phyloP scores from a whole-genome alignment of 2,329 filamentous ascomycete species.

The Penicillium palitans region DNA sequence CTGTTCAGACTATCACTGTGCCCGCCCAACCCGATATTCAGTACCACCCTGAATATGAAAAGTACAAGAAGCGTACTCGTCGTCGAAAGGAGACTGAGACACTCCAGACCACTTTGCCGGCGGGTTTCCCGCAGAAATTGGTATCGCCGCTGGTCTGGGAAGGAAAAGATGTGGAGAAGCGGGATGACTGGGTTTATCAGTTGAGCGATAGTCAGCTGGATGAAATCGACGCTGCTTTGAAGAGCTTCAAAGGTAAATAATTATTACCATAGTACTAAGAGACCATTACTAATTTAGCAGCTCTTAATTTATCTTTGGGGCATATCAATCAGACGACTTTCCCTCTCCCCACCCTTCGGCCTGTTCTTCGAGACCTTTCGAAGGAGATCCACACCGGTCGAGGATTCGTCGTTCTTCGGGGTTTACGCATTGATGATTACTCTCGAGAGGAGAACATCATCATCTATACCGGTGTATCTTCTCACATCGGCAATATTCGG shows the following conservation, averaged over 20 bases:
- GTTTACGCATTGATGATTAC: conserved; percentile 41
- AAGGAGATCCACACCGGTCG: conserved; percentile 42
- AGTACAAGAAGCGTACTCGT: conserved; percentile 23
- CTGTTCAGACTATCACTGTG: conserved; percentile 15
- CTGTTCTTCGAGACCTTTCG: conserved; percentile 35
- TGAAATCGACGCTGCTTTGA: conserved; percentile 47
- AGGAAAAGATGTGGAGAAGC: conserved; percentile 38
- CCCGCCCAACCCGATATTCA: conserved; percentile 25
- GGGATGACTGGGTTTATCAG: conserved; percentile 39
- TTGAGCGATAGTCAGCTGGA: conserved; percentile 37
- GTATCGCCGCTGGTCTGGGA: conserved; percentile 51
- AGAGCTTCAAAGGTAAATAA: conserved; percentile 43
- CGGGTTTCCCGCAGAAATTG: conserved; percentile 45
- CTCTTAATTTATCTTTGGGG: conserved; percentile 28
- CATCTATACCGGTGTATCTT: conserved; percentile 47
- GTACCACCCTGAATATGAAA: conserved; percentile 24
- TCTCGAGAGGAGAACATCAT: conserved; percentile 37
- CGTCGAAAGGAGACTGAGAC: conserved; percentile 20
- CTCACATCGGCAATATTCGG: conserved; percentile 42
- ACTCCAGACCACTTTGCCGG: conserved; percentile 33
- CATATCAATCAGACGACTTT: conserved; percentile 50
- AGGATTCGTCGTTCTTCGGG: conserved; percentile 49
- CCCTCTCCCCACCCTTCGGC: conserved; percentile 40
- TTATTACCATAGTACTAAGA: conserved; percentile 2
- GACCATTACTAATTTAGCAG: conserved; percentile 23